Conservation (phyloP, 345 rosid species). For the Turritis glabra region DNA sequence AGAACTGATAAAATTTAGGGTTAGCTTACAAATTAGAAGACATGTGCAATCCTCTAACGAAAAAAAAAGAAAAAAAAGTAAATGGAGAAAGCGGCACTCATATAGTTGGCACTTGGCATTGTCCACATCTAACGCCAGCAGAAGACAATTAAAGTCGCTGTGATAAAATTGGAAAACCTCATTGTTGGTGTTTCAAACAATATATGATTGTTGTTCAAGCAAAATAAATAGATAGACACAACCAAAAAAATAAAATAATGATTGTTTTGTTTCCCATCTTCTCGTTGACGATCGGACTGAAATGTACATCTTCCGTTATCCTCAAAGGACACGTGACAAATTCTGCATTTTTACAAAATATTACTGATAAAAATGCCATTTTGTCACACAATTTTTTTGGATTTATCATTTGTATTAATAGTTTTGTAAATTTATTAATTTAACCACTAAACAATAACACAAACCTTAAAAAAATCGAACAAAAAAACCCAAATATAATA, state of each 20-base stretch:
- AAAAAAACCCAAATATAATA: no score
- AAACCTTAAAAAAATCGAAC: no score
- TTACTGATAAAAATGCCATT: no score
- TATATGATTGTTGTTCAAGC: neutral
- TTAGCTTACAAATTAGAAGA: neutral
- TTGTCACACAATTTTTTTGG: no score
- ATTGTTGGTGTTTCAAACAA: no score
- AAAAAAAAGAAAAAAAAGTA: neutral
- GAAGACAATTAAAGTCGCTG: conserved; percentile 7
- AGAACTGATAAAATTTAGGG: neutral
- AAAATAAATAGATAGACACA: no score
- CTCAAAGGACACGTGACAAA: neutral
- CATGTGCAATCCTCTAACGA: conserved; percentile 39
- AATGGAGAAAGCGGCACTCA: conserved; percentile 1
- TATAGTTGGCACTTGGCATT: conserved; percentile 14
- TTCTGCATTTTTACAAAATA: no score
- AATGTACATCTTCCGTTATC: neutral
- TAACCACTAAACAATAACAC: no score
- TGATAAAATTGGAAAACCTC: neutral
- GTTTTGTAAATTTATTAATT: no score
- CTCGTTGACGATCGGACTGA: neutral
- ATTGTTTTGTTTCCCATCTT: neutral
- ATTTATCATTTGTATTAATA: no score
- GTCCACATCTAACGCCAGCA: conserved; percentile 11
- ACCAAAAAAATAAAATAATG: no score